Conservation (phyloP, 805 yeast species). For the Scheffersomyces amazonensis region DNA sequence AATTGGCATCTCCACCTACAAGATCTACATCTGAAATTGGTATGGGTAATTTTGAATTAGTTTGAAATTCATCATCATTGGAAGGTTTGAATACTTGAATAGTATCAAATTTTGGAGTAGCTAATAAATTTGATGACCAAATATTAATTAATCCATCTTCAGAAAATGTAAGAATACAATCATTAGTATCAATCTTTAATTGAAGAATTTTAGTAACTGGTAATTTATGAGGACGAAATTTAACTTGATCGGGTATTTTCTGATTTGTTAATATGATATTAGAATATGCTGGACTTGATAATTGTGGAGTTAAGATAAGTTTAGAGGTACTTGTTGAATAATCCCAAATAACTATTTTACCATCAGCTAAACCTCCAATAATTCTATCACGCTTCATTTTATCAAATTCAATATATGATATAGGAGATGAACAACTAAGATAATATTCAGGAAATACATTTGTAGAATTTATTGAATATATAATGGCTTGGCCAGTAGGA, state of each 20-base stretch:
- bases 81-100: background rate
- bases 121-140: conserved; percentile 34
- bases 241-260: background rate
- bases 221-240: conserved; percentile 13
- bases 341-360: conserved; percentile 53
- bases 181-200: conserved; percentile 16
- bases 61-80: background rate
- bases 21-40: background rate
- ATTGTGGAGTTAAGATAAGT: conserved; percentile 2
- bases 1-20: background rate
- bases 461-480: conserved; percentile 28
- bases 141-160: conserved; percentile 25
- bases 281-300: conserved; percentile 5
- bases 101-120: conserved; percentile 21
- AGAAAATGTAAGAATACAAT: conserved; percentile 18
- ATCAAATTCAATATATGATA: conserved; percentile 41
- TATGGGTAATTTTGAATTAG: background rate
- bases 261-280: background rate
- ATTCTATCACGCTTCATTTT: conserved; percentile 34
- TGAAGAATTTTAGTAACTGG: conserved; percentile 23
- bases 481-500: conserved; percentile 22
- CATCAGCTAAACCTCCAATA: conserved; percentile 49
- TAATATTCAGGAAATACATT: conserved; percentile 31
- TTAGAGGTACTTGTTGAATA: conserved; percentile 15
- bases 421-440: conserved; percentile 38